phyloP scores from a whole-genome alignment of 768 basidiomycete genomes.

The Mrakia frigida region DNA sequence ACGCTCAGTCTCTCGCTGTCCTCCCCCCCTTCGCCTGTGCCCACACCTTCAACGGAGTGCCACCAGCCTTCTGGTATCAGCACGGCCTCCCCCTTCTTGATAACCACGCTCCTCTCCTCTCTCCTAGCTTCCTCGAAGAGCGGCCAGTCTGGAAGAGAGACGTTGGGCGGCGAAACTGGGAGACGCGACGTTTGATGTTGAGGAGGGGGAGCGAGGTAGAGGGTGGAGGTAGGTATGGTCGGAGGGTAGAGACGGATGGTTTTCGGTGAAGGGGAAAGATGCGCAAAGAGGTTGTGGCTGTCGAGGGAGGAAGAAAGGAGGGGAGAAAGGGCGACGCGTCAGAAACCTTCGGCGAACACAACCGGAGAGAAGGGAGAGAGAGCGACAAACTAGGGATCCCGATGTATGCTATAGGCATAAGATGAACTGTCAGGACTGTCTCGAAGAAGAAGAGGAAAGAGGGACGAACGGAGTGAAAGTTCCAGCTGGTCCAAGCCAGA shows the following conservation, averaged over 20 bases:
- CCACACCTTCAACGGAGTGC: conserved; percentile 25
- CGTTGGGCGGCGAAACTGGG: conserved; percentile 5
- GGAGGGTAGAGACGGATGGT: conserved; percentile 27
- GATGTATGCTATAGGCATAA: conserved; percentile 4
- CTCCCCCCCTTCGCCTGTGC: neutral
- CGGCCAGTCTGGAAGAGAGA: neutral
- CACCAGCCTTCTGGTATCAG: conserved; percentile 27
- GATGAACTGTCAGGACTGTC: neutral
- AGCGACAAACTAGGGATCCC: conserved; percentile 21
- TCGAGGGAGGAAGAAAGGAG: neutral
- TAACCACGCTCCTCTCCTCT: neutral
- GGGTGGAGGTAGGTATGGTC: neutral
- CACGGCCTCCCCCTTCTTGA: conserved; percentile 17
- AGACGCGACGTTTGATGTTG: conserved; percentile 30
- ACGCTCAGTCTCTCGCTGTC: conserved; percentile 9
- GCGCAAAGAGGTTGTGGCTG: conserved; percentile 18
- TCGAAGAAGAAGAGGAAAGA: neutral
- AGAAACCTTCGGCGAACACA: too few relatives aligned
- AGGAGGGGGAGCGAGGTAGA: conserved; percentile 28
- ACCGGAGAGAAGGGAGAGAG: neutral
- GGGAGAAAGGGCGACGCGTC: neutral
- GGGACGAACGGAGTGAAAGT: conserved; percentile 28
- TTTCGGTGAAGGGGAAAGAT: conserved; percentile 7
- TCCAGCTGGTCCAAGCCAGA: conserved; percentile 28
- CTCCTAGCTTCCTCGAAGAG: neutral